Evolutionary conservation across 1,284 basidiomycete species (phyloP), one percentile per base, ranked within the genome.

Genomic region (Mycena citricolor): DNA sequence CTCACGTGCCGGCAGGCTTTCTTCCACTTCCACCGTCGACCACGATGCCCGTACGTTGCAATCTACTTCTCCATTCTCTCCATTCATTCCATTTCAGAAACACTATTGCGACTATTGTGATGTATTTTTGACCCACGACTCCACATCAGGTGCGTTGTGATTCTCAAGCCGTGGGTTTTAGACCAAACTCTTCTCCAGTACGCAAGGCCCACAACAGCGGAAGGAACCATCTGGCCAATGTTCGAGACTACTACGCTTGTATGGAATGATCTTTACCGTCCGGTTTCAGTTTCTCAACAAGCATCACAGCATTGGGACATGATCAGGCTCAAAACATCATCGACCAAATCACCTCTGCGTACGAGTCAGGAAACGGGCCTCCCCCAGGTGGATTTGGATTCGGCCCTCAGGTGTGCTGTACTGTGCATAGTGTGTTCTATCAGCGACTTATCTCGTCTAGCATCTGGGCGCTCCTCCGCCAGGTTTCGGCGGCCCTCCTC

Each of bases 161-260:
- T 39, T 42, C 31, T 32, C 23, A 40, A 26, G 17, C 32, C 17
- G 10, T 23, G 28, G 8, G 28, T 33, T 32, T 37, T n/a, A n/a
- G n/a, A 26, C 30, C 14, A 41, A 49, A 26, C 14, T 33, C 19
- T 57, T 56, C 35, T 44, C 28, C 63, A 91, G 95, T 98, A 25
- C 89, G 95, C 54, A 97, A 97, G 69, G 95, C 95, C 35, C 95
- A 99, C 68, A 98, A 98, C 69, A 92, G 86, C 54, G 95, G 95
- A 49, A 78, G 94, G 48, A 99, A 99, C 68, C 95, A 99, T 63
- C 77, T 98, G 31, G 77, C 91, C 39, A 99, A 99, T 62, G 95
- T 99, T 49, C 76, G 93, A 54, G 95, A 99, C 60, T 99, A 98
- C 66, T 99, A 98, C 69, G 90, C 92, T 22, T 92, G 90, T 93